phyloP scores from a whole-genome alignment of 78 protist species.

The Monosiga brevicollis region DNA sequence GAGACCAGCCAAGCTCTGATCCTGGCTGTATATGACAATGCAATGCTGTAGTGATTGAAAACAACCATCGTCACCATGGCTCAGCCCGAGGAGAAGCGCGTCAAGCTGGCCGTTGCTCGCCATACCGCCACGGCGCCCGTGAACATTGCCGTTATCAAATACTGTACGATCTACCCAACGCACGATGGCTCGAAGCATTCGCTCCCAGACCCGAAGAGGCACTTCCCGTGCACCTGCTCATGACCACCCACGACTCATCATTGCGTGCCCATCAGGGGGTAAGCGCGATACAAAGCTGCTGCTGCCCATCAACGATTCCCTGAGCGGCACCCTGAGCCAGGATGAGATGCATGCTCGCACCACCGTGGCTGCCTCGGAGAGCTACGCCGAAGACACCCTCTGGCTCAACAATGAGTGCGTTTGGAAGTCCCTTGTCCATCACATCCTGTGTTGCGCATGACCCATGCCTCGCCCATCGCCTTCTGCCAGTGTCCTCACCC shows the following conservation, averaged over 20 bases:
- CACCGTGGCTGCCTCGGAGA: conserved; percentile 32
- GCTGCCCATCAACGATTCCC: conserved; percentile 85
- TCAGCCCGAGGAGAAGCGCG: neutral
- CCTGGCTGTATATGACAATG: no score
- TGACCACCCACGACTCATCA: no score
- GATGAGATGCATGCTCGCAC: conserved; percentile 52
- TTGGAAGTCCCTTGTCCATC: neutral
- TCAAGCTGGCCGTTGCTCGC: neutral
- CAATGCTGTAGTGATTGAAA: no score
- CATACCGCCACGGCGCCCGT: conserved; percentile 79
- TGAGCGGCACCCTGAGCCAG: conserved; percentile 71
- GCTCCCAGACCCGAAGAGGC: no score
- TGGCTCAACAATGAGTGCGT: conserved; percentile 87
- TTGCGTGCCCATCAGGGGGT: conserved; percentile 72
- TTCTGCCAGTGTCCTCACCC: no score
- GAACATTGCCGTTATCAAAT: conserved; percentile 97
- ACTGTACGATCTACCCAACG: no score
- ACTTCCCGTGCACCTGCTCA: no score
- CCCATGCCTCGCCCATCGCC: no score
- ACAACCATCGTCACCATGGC: neutral
- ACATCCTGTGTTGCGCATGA: neutral
- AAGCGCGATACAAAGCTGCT: conserved; percentile 82
- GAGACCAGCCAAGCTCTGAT: no score
- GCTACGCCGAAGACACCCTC: conserved; percentile 51
- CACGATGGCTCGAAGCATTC: no score